Conservation (phyloP, 495 filamentous ascomycete genomes). For the Penicillium maclennaniae region DNA sequence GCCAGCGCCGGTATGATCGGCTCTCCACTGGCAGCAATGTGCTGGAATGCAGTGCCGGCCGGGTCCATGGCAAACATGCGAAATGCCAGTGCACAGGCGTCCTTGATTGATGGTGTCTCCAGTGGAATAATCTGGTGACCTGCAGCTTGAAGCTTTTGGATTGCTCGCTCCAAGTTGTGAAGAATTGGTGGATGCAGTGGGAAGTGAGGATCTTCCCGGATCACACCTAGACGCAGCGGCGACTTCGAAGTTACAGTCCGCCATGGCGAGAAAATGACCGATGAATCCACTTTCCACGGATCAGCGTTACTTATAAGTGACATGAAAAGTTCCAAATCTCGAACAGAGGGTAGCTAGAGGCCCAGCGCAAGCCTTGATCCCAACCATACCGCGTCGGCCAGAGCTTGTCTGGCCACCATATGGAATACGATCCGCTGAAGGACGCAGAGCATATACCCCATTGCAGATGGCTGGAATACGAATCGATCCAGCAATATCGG, state of each 20-base stretch:
- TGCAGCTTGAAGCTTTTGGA: constrained; percentile 1
- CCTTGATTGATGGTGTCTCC: constrained; percentile 6
- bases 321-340: constrained; percentile 51
- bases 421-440: constrained; percentile 25
- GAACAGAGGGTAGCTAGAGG: constrained; percentile 53
- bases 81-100: constrained; percentile 13
- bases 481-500: constrained; percentile 53
- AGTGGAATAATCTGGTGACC: constrained; percentile 16
- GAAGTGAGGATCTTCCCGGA: constrained; percentile 14
- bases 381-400: constrained; percentile 21
- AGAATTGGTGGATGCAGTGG: constrained; percentile 20
- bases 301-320: constrained; percentile 1
- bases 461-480: constrained; percentile 49
- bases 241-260: constrained; percentile 2
- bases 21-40: constrained; percentile 23
- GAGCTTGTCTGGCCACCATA: constrained; percentile 32
- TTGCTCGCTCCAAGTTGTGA: constrained; percentile 9
- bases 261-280: constrained; percentile 16
- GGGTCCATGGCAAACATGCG: constrained; percentile 23
- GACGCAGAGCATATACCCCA: constrained; percentile 29
- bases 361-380: constrained; percentile 33
- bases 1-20: constrained; percentile 18
- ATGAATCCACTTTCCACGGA: constrained; percentile 7
- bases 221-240: constrained; percentile 7
- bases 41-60: constrained; percentile 9